Evolutionary conservation across 2,329 filamentous ascomycete species (phyloP), one percentile per base, ranked within the genome.

Genomic region (Colletotrichum sp.): DNA sequence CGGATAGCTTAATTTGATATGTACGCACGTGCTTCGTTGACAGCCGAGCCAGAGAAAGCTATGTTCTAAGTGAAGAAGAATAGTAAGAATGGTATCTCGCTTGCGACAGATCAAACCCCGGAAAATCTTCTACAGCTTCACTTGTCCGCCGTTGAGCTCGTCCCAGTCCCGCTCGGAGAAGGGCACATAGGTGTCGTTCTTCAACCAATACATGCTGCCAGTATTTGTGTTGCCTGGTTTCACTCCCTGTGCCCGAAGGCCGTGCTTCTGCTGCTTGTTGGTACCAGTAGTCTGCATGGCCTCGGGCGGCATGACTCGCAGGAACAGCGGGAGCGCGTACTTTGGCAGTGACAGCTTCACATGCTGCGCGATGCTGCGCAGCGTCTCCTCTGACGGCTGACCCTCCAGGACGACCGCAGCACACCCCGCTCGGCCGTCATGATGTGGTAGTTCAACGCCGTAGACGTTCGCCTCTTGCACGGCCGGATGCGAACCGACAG

Each of bases 401-500:
- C 81, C 84, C 15, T 91, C 83, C 9, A 95, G 84, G 18, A 89
- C 84, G 2, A 97, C 83, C 8, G 94, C 93, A 0, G 92, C 95
- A 78, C 95, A 98, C 3, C 95, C 95, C 0, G 94, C 95, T 31
- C 95, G 89, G 21, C 95, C 95, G 79, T 98, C 95, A 79, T 97
- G 94, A 76, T 94, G 88, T 0, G 95, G 95, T 9, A 98, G 83
- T 55, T 91, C 83, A 4, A 98, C 94, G 47, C 95, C 95, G 79
- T 97, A 98, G 33, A 98, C 95, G 78, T 97, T 97, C 36, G 94
- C 93, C 84, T 98, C 95, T 36, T 89, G 85, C 16, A 98, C 87
- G 1, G 86, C 86, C 0, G 91, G 86, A 79, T 95, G 93, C 1
- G 86, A 83, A 16, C 94, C 93, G 0, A 98, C 83, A 0, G 91